Evolutionary conservation across 1,284 basidiomycete species (phyloP).

Genomic region (Trametes pubescens): DNA sequence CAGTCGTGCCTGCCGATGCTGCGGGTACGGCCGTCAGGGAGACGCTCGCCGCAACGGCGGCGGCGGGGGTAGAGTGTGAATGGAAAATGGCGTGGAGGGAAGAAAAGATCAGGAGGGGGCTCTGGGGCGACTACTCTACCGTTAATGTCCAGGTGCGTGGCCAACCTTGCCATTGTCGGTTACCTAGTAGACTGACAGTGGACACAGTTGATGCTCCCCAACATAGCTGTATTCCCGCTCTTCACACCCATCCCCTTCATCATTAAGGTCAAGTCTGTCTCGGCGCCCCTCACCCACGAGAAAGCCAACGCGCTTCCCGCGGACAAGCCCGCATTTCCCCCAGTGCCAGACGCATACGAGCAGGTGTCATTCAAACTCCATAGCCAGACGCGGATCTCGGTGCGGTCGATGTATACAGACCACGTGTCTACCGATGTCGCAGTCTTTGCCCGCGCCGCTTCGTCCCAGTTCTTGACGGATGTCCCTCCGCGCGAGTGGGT

Average conservation of each 20-base stretch:
- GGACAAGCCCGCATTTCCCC: constrained; percentile 24
- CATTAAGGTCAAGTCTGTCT: constrained; percentile 21
- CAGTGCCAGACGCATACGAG: constrained; percentile 11
- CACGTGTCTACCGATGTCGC: background rate
- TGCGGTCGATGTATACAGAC: background rate
- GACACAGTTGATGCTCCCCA: background rate
- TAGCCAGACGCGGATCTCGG: constrained; percentile 10
- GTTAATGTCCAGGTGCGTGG: constrained; percentile 29
- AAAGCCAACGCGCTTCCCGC: constrained; percentile 17
- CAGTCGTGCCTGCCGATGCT: constrained; percentile 32
- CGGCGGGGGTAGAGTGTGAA: constrained; percentile 9
- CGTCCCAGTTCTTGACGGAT: background rate
- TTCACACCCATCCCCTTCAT: constrained; percentile 25
- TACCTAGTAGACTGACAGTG: background rate
- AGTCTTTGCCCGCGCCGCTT: background rate
- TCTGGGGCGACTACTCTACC: constrained; percentile 35
- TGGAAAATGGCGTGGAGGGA: constrained; percentile 20
- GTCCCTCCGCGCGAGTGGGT: background rate
- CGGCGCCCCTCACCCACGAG: constrained; percentile 15
- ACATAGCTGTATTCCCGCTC: constrained; percentile 7
- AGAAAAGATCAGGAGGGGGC: constrained; percentile 30
- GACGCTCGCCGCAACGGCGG: constrained; percentile 21
- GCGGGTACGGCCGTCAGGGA: constrained; percentile 15
- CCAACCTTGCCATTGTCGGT: background rate
- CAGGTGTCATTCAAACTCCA: constrained; percentile 13